A percentile compares a stretch with the other conserved stretches of the same genome.
Evolutionary conservation across 2,329 filamentous ascomycete species (phyloP).

Genomic region (Pleurostoma richardsiae): DNA sequence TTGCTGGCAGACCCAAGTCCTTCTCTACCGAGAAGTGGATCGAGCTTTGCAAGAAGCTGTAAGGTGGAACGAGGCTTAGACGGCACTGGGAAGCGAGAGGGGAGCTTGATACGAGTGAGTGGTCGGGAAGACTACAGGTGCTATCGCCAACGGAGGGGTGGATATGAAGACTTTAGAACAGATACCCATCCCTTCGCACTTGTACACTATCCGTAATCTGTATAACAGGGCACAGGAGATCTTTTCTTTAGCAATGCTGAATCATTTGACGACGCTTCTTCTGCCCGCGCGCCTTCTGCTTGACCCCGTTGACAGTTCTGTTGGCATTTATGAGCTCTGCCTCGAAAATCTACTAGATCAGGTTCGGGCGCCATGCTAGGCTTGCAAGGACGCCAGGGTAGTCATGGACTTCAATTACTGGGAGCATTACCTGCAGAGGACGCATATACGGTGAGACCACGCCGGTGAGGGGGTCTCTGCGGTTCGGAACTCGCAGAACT

Average conservation of each 20-base stretch:
- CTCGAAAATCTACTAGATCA: too few relatives aligned
- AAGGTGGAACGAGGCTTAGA: conserved; percentile 35
- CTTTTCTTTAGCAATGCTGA: neutral
- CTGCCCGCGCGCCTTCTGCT: neutral
- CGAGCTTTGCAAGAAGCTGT: conserved; percentile 90
- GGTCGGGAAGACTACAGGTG: conserved; percentile 1
- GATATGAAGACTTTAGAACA: conserved; percentile 4
- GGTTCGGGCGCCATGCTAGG: too few relatives aligned
- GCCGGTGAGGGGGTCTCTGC: too few relatives aligned
- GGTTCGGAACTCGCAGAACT: too few relatives aligned
- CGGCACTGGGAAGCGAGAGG: neutral
- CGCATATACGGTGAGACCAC: too few relatives aligned
- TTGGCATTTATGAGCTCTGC: too few relatives aligned
- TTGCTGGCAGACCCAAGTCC: conserved; percentile 66
- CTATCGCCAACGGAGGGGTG: conserved; percentile 6
- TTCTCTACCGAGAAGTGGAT: conserved; percentile 97
- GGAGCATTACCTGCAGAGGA: too few relatives aligned
- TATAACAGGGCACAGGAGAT: neutral
- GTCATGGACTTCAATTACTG: too few relatives aligned
- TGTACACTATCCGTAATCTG: conserved; percentile 6
- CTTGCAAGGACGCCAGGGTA: too few relatives aligned
- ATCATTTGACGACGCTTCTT: neutral
- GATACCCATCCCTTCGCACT: conserved; percentile 11
- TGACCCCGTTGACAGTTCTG: too few relatives aligned
- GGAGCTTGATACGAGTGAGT: neutral